Evolutionary conservation across 768 basidiomycete species (phyloP), one percentile per base, ranked within the genome.

Genomic region (Chalciporus chontae): DNA sequence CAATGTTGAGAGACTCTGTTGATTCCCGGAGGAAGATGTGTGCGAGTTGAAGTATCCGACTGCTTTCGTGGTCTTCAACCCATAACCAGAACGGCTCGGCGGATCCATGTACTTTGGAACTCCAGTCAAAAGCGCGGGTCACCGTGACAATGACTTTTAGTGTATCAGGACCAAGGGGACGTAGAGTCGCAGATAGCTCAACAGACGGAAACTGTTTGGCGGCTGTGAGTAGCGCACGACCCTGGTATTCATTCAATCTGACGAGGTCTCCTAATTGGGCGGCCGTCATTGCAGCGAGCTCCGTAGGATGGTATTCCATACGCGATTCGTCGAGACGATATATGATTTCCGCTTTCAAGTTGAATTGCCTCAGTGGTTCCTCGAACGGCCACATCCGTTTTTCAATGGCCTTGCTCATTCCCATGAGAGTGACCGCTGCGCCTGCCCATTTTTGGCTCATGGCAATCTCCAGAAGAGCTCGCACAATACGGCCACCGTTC

Each of bases 381-480:
- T 94, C 88, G 65, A 85, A 97, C 2, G 94, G 90, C 96, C 96
- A 99, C 59, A 96, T 70, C 21, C 90, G 81, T 63, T 87, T 88
- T 67, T 95, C 91, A 47, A 95, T 79, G 3, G 92, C 90, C 67
- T 98, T 98, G 74, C 92, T 91, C 69, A 99, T 79, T 3, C 85
- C 84, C 77, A 94, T 84, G 19, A 98, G 78, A 10, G 88, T 85
- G 2, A 78, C 75, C 10, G 87, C 81, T 36, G 84, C 85, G 56
- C 77, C 83, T 3, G 94, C 94, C 90, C 90, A 97, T 66, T 94
- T 93, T 54, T 80, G 81, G 65, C 91, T 92, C 60, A 98, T 80
- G 0, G 90, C 92, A 26, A 98, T 95, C 65, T 99, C 96, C 14
- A 97, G 79, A 1, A 99, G 74, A 38, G 94, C 91, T n/a, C 96